Evolutionary conservation across 202 grass and related monocot genomes (phyloP).

Genomic region (Zizania palustris): DNA sequence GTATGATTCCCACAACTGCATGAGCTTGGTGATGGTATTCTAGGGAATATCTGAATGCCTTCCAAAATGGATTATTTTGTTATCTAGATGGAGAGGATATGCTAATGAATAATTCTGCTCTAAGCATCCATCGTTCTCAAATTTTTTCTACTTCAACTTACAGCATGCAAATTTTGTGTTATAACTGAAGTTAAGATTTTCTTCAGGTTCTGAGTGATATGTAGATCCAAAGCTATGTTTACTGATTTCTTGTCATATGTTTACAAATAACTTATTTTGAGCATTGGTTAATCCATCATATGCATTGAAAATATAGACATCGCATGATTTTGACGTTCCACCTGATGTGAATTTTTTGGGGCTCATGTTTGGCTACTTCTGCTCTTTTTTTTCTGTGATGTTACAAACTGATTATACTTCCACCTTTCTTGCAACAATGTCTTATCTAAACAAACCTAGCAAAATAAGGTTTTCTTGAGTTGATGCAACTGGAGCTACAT

Average conservation of each 20-base stretch:
- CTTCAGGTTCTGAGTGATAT: background rate
- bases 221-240: background rate
- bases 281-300: constrained; percentile 1
- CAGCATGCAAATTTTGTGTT: background rate
- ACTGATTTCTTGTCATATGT: constrained; percentile 27
- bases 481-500: background rate
- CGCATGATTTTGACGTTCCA: constrained; percentile 29
- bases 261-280: background rate
- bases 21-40: constrained; percentile 32
- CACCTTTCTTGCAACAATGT: background rate
- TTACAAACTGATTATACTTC: background rate
- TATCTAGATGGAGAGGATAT: background rate
- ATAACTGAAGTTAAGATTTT: background rate
- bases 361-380: background rate
- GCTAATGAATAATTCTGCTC: background rate
- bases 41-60: background rate
- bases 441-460: background rate
- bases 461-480: background rate
- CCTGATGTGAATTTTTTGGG: constrained; percentile 3
- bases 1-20: background rate
- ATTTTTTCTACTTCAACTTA: background rate
- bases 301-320: constrained; percentile 13
- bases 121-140: constrained; percentile 2
- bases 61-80: constrained; percentile 5
- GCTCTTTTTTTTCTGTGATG: background rate